phyloP scores from a whole-genome alignment of 306 rosid species.

The Fagus crenata region DNA sequence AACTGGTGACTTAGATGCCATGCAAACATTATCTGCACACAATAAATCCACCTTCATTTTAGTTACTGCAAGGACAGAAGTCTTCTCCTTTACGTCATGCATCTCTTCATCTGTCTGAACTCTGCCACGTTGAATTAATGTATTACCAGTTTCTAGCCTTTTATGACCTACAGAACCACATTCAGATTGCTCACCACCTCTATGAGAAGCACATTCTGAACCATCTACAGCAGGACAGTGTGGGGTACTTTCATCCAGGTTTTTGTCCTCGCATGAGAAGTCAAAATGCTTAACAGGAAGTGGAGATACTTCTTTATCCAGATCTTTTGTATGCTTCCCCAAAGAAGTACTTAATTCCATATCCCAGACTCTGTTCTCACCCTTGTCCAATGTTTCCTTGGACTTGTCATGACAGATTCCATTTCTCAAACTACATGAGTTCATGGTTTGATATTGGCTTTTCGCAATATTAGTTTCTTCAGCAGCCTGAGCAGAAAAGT shows the following conservation, averaged over 20 bases:
- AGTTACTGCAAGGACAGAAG: constrained; percentile 32
- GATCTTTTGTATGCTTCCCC: constrained; percentile 45
- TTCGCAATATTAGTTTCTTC: constrained; percentile 42
- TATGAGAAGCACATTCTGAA: constrained; percentile 27
- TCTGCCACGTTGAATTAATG: constrained; percentile 13
- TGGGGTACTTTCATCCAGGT: constrained; percentile 44
- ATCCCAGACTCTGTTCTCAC: constrained; percentile 33
- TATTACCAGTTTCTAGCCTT: constrained; percentile 16
- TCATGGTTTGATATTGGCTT: constrained; percentile 39
- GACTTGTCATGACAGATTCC: constrained; percentile 46
- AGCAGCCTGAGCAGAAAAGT: constrained; percentile 38
- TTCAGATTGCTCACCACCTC: constrained; percentile 39
- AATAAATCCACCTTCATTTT: constrained; percentile 27
- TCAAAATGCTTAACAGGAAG: constrained; percentile 92
- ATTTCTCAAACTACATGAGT: constrained; percentile 49
- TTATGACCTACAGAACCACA: constrained; percentile 29
- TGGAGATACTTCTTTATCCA: constrained; percentile 50
- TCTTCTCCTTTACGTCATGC: constrained; percentile 35
- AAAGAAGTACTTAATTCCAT: constrained; percentile 34
- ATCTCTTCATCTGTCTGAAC: constrained; percentile 40
- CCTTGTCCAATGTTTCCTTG: constrained; percentile 47
- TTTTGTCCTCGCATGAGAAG: constrained; percentile 70
- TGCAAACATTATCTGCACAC: constrained; percentile 37
- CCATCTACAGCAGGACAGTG: constrained; percentile 33
- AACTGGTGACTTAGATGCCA: constrained; percentile 42